Evolutionary conservation across 768 basidiomycete species (phyloP).

Genomic region (Lactarius pseudohatsudake): DNA sequence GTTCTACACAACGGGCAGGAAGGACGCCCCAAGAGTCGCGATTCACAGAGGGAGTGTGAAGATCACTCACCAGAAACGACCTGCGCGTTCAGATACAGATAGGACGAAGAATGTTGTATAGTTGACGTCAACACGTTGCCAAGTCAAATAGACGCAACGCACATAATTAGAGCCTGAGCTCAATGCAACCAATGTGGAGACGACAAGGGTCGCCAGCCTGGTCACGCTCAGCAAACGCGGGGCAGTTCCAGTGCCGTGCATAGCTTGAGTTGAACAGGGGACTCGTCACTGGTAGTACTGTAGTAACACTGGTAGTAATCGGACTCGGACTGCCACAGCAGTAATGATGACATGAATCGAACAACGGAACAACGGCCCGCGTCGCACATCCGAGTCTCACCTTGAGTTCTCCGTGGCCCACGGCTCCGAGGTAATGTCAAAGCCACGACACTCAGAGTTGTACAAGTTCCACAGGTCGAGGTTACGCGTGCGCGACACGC

Average conservation of each 20-base stretch:
- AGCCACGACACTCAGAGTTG: conserved; percentile 13
- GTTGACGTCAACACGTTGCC: not conserved
- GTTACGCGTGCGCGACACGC: conserved; percentile 25
- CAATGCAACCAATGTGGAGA: conserved; percentile 59
- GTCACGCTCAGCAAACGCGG: conserved; percentile 7
- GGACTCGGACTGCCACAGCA: not conserved
- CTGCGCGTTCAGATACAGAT: conserved; percentile 29
- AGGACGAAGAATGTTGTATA: not conserved
- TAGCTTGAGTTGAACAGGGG: not conserved
- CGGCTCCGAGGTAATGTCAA: too few relatives aligned
- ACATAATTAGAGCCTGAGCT: conserved; percentile 78
- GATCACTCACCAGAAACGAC: conserved; percentile 40
- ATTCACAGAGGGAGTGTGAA: not conserved
- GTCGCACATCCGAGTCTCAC: not conserved
- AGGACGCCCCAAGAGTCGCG: not conserved
- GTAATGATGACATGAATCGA: not conserved
- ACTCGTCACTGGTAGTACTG: not conserved
- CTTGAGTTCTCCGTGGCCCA: not conserved
- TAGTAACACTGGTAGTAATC: not conserved
- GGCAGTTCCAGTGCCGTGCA: not conserved
- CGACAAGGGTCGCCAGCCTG: conserved; percentile 39
- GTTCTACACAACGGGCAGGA: not conserved
- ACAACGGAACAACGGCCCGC: not conserved
- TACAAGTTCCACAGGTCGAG: conserved; percentile 31
- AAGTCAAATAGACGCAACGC: conserved; percentile 32